Evolutionary conservation across 441 rosid genomes (phyloP), one percentile per base, ranked within the genome.

Genomic region (Croton laevigatus): DNA sequence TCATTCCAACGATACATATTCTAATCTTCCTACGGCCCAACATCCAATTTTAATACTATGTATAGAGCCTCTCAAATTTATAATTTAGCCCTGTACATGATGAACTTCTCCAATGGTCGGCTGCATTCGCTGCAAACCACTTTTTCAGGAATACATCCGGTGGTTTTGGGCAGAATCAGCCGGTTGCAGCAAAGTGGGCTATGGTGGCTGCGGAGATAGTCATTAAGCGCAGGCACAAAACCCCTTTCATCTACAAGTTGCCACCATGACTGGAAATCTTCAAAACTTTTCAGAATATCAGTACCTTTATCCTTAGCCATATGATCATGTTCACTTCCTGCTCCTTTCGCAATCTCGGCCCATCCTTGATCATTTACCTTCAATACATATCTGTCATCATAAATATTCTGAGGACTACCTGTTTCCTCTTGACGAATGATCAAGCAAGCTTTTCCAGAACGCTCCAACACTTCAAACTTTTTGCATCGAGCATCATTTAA

Each of bases 331-430:
- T 20, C 48, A 17, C 20, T 80, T 38, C 71, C 75, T 0, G 80
- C 7, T 57, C 89, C 85, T 72, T 37, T 80, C 46, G 85, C 71
- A 38, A 88, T 70, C 71, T 88, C 73, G 0, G 93, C 94, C 97
- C 97, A 90, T 4, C 91, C 94, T 4, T 75, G 86, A n/a, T 78
- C 16, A 0, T 9, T 3, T 17, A 65, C 58, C 22, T 65, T 48
- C 13, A 3, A 12, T 1, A 49, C 5, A 4, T 34, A 1, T 14
- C 11, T 58, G 48, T 1, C 58, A 17, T 6, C 44, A 48, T 48
- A 32, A 10, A 11, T 8, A 27, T 12, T 40, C 20, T 46, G 49
- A 8, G 14, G 0, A 17, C 5, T 48, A 13, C 5, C 17, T 3
- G 55, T n/a, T 23, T 65, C 20, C 8, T 22, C 17, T 46, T 16